Base-by-base conservation (phyloP, 1,284 basidiomycete genomes). In the Tilletia indica region DNA sequence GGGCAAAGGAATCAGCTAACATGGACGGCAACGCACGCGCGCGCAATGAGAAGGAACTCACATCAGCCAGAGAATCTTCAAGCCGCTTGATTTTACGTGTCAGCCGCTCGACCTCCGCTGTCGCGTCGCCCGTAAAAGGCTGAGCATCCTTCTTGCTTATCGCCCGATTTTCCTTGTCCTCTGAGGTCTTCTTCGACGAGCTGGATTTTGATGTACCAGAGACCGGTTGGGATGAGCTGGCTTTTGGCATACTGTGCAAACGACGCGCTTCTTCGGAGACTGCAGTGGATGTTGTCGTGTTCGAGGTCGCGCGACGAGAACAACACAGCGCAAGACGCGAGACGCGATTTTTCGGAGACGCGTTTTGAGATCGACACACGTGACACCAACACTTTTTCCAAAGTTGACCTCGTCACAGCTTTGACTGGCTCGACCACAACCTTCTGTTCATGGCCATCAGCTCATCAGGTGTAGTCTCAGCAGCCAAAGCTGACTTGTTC, bases 21-120 rank as follows among this genome's bases (percentile, higher is more conserved):
- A 45, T 0, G 14, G 42, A 45, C 42, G 42, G 3, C 42, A 14
- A 45, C 2, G 25, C 25, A 31, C 25, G 51, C 19, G 4, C 51
- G n/a, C n/a, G 19, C 11, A 54, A n/a, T 31, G 4, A 34, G 31
- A 25, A 16, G 4, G 36, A 19, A 64, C 61, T 64, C 61, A 64
- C 61, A 16, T 64, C 61, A 25, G 31, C 38, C 12, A 39, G 19
- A 11, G 12, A 11, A 2, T 14, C 38, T 34, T 64, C 61, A 38
- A 64, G 61, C 4, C 31, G 31, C 36, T 34, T 64, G 9, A 64
- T 19, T 36, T 39, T 64, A 2, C 36, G 12, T 14, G 61, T 38
- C 36, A 64, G 61, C 3, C n/a, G 61, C 61, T 64, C 61, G 36
- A 64, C 61, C 36, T 64, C 61, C 36, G 34, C 61, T 9, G 34